Base-by-base conservation (phyloP, 179 eudicot genomes). In the Carnegiea gigantea region DNA sequence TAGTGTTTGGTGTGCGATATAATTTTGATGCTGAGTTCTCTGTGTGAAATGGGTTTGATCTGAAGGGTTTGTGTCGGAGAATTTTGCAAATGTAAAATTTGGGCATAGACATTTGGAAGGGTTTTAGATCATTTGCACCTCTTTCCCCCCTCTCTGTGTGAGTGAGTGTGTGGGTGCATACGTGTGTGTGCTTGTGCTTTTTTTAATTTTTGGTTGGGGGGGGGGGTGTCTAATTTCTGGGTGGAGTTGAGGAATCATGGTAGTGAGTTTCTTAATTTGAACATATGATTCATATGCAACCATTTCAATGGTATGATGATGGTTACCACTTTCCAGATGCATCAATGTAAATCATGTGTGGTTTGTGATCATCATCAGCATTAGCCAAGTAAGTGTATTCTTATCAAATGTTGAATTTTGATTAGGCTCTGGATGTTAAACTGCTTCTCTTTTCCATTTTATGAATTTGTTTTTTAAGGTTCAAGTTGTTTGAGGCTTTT, bases 31-130 rank as follows among this genome's bases (percentile, higher is more conserved):
- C n/a, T 14, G 51, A 65, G 40, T 72, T 60, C 71, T 84, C 8
- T 49, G 77, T 0, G 2, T n/a, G 6, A 1, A 51, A 26, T 80
- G 74, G 73, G 84, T 82, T 79, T 76, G 90, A 86, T 88, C 83
- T 51, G 78, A 44, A 23, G 43, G 44, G 30, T 36, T 60, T 14
- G 13, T 44, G 6, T 11, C 68, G 46, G 49, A 38, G 14, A 36
- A 40, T 65, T 75, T 21, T 64, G 43, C 43, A 46, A 83, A 82
- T 76, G 75, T 38, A 14, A 36, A 78, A 73, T 81, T 79, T 80
- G 30, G 79, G 65, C 46, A 76, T 21, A 18, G 38, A 57, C 17
- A 64, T 77, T 49, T 30, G 48, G 21, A 10, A 26, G 62, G 70
- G 79, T 79, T 85, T 78, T 75, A 70, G 79, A 81, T 84, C 84